Evolutionary conservation across 2,329 filamentous ascomycete species (phyloP), one percentile per base, ranked within the genome.

Genomic region (Venturia carpophila): DNA sequence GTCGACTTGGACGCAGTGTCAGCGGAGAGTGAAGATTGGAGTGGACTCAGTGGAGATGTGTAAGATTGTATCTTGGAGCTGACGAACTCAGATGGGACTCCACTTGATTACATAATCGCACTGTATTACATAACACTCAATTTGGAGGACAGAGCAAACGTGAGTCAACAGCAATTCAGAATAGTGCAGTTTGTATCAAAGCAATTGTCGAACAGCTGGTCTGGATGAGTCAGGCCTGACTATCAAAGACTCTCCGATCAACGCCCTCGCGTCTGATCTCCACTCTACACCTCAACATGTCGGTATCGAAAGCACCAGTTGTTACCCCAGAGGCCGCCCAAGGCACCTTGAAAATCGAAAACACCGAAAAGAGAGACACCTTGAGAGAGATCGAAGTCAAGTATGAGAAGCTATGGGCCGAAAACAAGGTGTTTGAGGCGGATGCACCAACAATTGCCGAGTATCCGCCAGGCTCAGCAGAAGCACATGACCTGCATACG

Each of bases 311-410:
- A 71, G 77, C 77, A 55, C 83, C 83, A 56, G 76, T 82, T 68
- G 77, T 86, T 70, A 80, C 84, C 71, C 81, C 82, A 65, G 77
- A 77, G 71, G 78, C 80, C 69, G 78, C 82, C 60, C 82, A 83
- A 71, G 86, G 85, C 68, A 87, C 84, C 49, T 76, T 88, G 68
- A 87, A 87, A 73, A 82, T 88, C 68, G 85, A 88, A 76, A 71
- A 90, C 84, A 96, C 92, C 47, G 91, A 95, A 72, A 96, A 96
- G 79, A 83, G 92, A 75, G 91, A 96, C 73, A 84, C 87, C 62
- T 81, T 96, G 69, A 87, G 94, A 71, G 85, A 85, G 41, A 84
- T 88, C 72, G 93, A 97, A 80, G 95, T 94, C 80, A 92, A 92
- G 75, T 97, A 96, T 78, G 93, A 97, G 79, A 80, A 87, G 73